Conservation (phyloP, 345 rosid genomes). For the Luvunga scandens region DNA sequence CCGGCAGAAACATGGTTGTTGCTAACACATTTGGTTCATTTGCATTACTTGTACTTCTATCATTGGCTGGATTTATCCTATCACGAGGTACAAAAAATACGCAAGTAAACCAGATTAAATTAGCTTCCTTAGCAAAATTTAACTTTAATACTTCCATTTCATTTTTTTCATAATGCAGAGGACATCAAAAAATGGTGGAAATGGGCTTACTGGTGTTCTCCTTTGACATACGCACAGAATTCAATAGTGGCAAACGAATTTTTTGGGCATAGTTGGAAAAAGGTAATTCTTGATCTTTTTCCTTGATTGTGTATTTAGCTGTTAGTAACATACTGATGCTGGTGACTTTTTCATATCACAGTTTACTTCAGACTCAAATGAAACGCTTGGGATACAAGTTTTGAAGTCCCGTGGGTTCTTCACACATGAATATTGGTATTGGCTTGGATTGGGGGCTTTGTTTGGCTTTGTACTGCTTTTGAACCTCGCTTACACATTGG, state of each 20-base stretch:
- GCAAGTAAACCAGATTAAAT: not conserved
- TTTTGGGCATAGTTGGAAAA: slow-evolving; percentile 50
- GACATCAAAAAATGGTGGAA: slow-evolving; percentile 59
- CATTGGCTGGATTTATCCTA: slow-evolving; percentile 44
- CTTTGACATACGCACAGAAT: slow-evolving; percentile 62
- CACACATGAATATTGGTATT: slow-evolving; percentile 44
- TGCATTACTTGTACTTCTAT: slow-evolving; percentile 37
- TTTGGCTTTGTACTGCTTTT: slow-evolving; percentile 35
- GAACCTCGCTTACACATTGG: slow-evolving; percentile 32
- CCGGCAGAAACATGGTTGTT: slow-evolving; percentile 47
- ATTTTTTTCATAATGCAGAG: slow-evolving; percentile 29
- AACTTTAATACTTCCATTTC: not conserved
- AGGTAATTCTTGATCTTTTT: slow-evolving; percentile 28
- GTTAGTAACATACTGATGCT: not conserved
- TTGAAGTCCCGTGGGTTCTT: slow-evolving; percentile 41
- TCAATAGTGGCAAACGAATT: slow-evolving; percentile 50
- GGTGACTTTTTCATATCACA: not conserved
- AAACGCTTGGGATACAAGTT: slow-evolving; percentile 44
- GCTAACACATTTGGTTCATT: slow-evolving; percentile 52
- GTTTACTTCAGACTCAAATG: slow-evolving; percentile 12
- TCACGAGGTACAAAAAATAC: slow-evolving; percentile 23
- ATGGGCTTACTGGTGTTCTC: slow-evolving; percentile 64
- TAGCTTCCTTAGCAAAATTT: not conserved
- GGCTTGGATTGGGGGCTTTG: slow-evolving; percentile 47
- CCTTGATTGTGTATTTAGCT: not conserved